A percentile compares a stretch with the other conserved stretches of the same genome.
These are phyloP conservation scores for Dorcoceras hygrometricum DNA, from an alignment of 257 asterid species.

Conservation along the genomic window DNA sequence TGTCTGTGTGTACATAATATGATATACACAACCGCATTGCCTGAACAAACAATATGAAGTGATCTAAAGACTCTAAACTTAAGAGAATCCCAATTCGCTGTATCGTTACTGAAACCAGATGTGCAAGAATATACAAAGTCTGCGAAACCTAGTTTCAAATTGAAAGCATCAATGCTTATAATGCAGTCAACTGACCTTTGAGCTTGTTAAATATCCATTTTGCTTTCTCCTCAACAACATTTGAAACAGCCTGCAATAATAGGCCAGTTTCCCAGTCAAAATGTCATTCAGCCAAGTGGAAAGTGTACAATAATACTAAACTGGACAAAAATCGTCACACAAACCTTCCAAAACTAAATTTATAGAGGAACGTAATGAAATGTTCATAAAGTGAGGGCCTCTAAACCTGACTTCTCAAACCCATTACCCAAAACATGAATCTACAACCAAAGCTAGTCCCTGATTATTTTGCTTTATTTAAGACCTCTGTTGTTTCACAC, in stretches of 20 bases:
- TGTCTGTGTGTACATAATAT: too few species aligned
- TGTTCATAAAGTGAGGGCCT: background rate
- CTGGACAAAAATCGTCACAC: too few species aligned
- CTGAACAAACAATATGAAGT: too few species aligned
- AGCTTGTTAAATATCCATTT: conserved; percentile 89
- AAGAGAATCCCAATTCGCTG: background rate
- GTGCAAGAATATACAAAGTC: conserved; percentile 3
- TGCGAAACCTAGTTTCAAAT: background rate
- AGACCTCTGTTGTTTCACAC: background rate
- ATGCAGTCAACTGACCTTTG: conserved; percentile 48
- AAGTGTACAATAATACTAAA: background rate
- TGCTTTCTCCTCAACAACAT: conserved; percentile 82
- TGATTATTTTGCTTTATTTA: background rate
- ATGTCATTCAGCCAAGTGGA: background rate
- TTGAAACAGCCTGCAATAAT: conserved; percentile 63
- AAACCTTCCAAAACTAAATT: background rate
- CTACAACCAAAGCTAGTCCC: conserved; percentile 1
- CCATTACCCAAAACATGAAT: background rate
- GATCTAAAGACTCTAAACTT: too few species aligned
- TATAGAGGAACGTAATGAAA: background rate
- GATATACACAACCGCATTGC: too few species aligned
- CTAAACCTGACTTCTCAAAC: background rate
- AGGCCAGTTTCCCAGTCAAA: conserved; percentile 6
- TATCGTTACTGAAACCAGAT: too few species aligned
- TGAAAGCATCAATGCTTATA: background rate